Evolutionary conservation across 164 flowering plant genomes (phyloP), one percentile per base, ranked within the genome.

Genomic region (Aristolochia contorta): DNA sequence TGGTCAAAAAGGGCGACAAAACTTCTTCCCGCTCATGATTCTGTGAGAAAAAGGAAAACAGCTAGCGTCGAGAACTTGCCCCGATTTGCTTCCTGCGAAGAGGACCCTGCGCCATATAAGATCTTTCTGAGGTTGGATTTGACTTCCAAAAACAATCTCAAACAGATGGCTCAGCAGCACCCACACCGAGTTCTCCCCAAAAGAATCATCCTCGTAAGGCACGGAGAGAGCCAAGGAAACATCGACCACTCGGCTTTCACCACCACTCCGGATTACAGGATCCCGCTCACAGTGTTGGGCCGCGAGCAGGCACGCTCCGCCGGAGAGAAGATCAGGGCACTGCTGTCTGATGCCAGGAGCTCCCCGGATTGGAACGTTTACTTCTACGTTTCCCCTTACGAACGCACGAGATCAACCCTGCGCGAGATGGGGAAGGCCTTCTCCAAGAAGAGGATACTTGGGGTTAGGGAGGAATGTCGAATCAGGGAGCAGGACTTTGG

Each of bases 401-500:
- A 74, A 37, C 74, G 99, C 55, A 80, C 97, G 7, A 64, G 94
- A 23, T 78, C 89, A 25, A 93, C 96, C 16, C 78, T 93, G 23
- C 72, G 91, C 4, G 92, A 88, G 79, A 78, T 90, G 47, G 97
- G 97, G 1, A 74, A 79, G 63, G 50, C 94, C 18, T 87, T 93
- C 56, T 59, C 79, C 4, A 77, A 60, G 76, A 65, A 69, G 50
- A 66, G 82, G 63, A 69, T 93, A 2, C 80, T 90, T 59, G 97
- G 99, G 12, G 99, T 80, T 18, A 74, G 99, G 53, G 99, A 93
- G 57, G 99, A 93, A 73, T 88, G 96, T 46, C 69, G 99, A 56
- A 65, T 93, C 0, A 65, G 97, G n/a, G 99, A 93, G 55, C 99
- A 93, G 66, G 97, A 90, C 69, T 93, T 93, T 59, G 98, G 97